These are phyloP conservation scores for Fraxinus baroniana DNA, from an alignment of 305 asterid species.

Conservation along the genomic window DNA sequence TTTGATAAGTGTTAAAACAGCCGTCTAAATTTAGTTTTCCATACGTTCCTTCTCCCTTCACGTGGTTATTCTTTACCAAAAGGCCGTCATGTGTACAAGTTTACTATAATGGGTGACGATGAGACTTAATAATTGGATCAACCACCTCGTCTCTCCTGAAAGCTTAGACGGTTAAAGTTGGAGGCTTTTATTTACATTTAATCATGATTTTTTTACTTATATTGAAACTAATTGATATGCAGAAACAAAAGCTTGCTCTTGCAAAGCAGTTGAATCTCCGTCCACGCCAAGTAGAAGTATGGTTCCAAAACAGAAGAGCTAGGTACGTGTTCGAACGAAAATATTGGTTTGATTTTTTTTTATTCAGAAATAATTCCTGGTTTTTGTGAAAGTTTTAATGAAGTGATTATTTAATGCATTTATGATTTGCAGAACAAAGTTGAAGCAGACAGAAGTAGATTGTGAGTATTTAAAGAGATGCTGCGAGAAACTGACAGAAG, in stretches of 20 bases:
- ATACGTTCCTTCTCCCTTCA: too few relatives aligned
- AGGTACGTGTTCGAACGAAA: constrained; percentile 40
- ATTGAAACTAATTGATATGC: not conserved
- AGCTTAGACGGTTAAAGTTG: not conserved
- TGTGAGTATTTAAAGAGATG: constrained; percentile 90
- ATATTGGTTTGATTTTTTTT: too few relatives aligned
- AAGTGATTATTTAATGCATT: constrained; percentile 11
- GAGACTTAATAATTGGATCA: too few relatives aligned
- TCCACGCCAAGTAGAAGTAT: constrained; percentile 91
- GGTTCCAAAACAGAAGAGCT: constrained; percentile 97
- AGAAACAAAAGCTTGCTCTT: constrained; percentile 74
- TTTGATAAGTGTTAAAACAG: too few relatives aligned
- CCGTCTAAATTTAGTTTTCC: too few relatives aligned
- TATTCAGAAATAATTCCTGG: not conserved
- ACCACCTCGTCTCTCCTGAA: too few relatives aligned
- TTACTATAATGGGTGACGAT: too few relatives aligned
- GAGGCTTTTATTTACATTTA: not conserved
- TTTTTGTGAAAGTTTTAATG: not conserved
- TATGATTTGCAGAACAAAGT: constrained; percentile 60
- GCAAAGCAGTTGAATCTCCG: constrained; percentile 88
- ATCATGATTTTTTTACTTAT: not conserved
- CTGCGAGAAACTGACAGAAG: constrained; percentile 81
- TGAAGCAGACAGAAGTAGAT: constrained; percentile 95
- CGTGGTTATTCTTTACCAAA: too few relatives aligned
- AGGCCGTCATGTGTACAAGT: too few relatives aligned